Evolutionary conservation across 1,284 basidiomycete genomes (phyloP).

Genomic region (Apiotrichum domesticum): DNA sequence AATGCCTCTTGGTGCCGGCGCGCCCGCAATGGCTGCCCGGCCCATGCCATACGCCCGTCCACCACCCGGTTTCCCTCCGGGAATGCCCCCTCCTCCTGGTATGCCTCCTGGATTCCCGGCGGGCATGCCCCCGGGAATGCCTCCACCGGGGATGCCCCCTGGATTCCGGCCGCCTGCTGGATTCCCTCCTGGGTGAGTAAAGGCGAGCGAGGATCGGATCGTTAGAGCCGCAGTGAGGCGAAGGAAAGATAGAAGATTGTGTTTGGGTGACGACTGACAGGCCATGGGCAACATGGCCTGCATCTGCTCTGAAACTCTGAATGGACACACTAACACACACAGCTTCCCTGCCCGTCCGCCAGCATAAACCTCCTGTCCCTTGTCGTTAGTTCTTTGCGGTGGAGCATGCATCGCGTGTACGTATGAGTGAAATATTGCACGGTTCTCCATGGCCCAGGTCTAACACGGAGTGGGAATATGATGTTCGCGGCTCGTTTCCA

Average conservation of each 20-base stretch:
- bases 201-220: no score
- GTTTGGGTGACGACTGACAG: no score
- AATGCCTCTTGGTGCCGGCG: conserved; percentile 74
- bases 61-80: conserved; percentile 60
- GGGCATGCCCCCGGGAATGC: conserved; percentile 16
- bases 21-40: conserved; percentile 66
- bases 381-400: conserved; percentile 1
- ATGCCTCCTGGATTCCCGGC: conserved; percentile 45
- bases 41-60: conserved; percentile 68
- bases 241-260: no score
- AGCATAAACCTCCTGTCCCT: conserved; percentile 2
- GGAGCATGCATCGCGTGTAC: conserved; percentile 6
- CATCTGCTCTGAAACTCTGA: no score
- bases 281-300: no score
- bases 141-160: conserved; percentile 53
- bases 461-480: no score
- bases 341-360: conserved; percentile 19
- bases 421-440: neutral
- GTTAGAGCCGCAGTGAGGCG: no score
- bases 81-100: conserved; percentile 51
- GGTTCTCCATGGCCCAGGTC: no score
- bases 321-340: neutral
- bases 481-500: no score
- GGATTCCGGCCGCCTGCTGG: conserved; percentile 72
- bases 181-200: conserved; percentile 64